Conservation (phyloP, 805 yeast species). For the Pichia phayaonensis region DNA sequence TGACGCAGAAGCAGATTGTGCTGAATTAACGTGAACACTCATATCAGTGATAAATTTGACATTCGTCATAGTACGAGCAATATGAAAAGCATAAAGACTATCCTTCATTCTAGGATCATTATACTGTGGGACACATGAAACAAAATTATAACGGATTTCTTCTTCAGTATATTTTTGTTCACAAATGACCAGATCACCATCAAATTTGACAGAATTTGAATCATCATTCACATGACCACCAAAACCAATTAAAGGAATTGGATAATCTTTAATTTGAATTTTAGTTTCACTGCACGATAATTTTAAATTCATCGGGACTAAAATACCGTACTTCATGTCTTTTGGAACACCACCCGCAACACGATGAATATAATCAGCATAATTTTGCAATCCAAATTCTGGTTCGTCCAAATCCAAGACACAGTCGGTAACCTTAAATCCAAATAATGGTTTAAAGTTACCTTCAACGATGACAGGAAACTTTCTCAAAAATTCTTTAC, state of each 20-base stretch:
- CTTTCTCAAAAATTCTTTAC: constrained; percentile 19
- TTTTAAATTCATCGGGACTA: constrained; percentile 42
- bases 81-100: constrained; percentile 48
- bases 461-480: constrained; percentile 23
- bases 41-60: constrained; percentile 49
- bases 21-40: constrained; percentile 37
- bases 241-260: constrained; percentile 49
- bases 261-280: constrained; percentile 45
- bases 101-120: constrained; percentile 25
- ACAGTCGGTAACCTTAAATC: constrained; percentile 41
- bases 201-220: constrained; percentile 27
- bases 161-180: constrained; percentile 53
- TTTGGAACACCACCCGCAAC: constrained; percentile 49
- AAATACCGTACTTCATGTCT: constrained; percentile 43
- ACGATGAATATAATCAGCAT: constrained; percentile 35
- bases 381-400: constrained; percentile 39
- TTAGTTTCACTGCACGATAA: constrained; percentile 37
- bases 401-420: constrained; percentile 45
- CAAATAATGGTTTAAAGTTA: constrained; percentile 45
- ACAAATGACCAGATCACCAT: constrained; percentile 48
- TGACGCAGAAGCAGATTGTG: constrained; percentile 42
- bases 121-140: constrained; percentile 40
- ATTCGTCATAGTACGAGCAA: constrained; percentile 58
- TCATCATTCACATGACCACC: constrained; percentile 36
- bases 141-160: constrained; percentile 34